A percentile compares a stretch with the other conserved stretches of the same genome.
These are phyloP conservation scores for Hanseniaspora mollemarum DNA, from an alignment of 805 yeast genomes.

Conservation along the genomic window DNA sequence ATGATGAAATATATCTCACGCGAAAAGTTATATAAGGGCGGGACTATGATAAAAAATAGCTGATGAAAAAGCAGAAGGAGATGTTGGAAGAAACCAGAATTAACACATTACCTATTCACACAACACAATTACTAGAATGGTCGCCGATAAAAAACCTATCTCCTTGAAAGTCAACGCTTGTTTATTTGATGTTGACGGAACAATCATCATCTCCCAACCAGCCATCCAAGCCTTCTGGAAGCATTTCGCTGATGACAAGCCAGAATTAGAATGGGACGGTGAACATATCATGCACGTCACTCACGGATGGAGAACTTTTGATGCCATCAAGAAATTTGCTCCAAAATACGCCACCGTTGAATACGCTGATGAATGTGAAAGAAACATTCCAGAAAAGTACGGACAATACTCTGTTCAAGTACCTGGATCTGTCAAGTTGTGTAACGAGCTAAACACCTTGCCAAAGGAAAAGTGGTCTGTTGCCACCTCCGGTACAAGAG, in stretches of 20 bases:
- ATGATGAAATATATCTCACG: too few relatives aligned
- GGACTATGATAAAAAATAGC: too few relatives aligned
- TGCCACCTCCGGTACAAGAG: slow-evolving; percentile 73
- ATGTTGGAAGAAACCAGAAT: background rate
- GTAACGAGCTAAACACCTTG: slow-evolving; percentile 39
- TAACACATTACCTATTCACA: background rate
- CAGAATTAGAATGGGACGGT: slow-evolving; percentile 45
- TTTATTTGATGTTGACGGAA: slow-evolving; percentile 80
- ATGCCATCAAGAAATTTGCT: slow-evolving; percentile 60
- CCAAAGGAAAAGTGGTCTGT: slow-evolving; percentile 68
- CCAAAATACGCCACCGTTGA: slow-evolving; percentile 61
- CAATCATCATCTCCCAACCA: slow-evolving; percentile 69
- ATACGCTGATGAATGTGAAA: slow-evolving; percentile 56
- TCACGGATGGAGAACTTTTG: slow-evolving; percentile 78
- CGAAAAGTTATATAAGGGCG: background rate
- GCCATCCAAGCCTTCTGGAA: slow-evolving; percentile 79
- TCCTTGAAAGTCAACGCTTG: slow-evolving; percentile 35
- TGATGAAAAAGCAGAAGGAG: too few relatives aligned
- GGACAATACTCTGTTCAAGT: slow-evolving; percentile 66
- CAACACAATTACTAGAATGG: too few relatives aligned
- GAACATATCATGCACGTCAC: slow-evolving; percentile 60
- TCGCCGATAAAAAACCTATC: slow-evolving; percentile 23
- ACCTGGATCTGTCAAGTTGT: slow-evolving; percentile 60
- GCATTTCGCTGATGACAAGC: slow-evolving; percentile 54
- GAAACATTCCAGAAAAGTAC: slow-evolving; percentile 56